These are phyloP conservation scores for Panaeolus cyanescens DNA, from an alignment of 768 basidiomycete species.

Conservation along the genomic window DNA sequence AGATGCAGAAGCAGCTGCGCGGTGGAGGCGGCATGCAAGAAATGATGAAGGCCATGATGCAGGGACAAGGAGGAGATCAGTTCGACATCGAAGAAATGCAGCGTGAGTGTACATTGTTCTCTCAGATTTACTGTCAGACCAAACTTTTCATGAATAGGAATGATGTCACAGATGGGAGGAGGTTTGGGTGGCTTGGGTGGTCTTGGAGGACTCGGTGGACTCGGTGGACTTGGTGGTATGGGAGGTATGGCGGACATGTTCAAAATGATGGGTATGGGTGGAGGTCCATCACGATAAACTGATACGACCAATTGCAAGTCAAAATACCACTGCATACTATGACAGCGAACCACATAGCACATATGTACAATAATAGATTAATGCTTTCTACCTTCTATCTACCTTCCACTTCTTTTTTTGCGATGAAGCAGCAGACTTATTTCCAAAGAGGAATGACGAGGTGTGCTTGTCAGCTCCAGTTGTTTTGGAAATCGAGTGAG, in stretches of 20 bases:
- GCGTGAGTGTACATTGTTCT: slow-evolving; percentile 44
- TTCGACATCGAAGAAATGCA: slow-evolving; percentile 96
- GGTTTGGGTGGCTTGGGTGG: slow-evolving; percentile 60
- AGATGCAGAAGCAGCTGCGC: slow-evolving; percentile 84
- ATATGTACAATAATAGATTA: slow-evolving; percentile 15
- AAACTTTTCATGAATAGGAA: slow-evolving; percentile 46
- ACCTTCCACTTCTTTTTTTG: slow-evolving; percentile 62
- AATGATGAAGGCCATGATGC: slow-evolving; percentile 99
- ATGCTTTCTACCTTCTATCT: slow-evolving; percentile 28
- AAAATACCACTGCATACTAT: background rate
- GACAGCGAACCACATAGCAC: slow-evolving; percentile 8
- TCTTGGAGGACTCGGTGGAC: slow-evolving; percentile 57
- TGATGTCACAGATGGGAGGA: slow-evolving; percentile 78
- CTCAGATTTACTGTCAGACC: background rate
- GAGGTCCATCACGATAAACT: slow-evolving; percentile 32
- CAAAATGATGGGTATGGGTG: slow-evolving; percentile 87
- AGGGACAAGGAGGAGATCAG: slow-evolving; percentile 88
- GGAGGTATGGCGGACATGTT: slow-evolving; percentile 74
- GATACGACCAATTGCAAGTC: background rate
- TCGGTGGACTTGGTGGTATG: slow-evolving; percentile 59
- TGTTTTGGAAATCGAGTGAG: slow-evolving; percentile 59
- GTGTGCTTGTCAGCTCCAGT: slow-evolving; percentile 85
- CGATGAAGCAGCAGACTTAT: slow-evolving; percentile 63
- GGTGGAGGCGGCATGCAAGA: slow-evolving; percentile 91
- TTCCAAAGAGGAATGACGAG: slow-evolving; percentile 78